Evolutionary conservation across 257 asterid genomes (phyloP).

Genomic region (Gentiana straminea): DNA sequence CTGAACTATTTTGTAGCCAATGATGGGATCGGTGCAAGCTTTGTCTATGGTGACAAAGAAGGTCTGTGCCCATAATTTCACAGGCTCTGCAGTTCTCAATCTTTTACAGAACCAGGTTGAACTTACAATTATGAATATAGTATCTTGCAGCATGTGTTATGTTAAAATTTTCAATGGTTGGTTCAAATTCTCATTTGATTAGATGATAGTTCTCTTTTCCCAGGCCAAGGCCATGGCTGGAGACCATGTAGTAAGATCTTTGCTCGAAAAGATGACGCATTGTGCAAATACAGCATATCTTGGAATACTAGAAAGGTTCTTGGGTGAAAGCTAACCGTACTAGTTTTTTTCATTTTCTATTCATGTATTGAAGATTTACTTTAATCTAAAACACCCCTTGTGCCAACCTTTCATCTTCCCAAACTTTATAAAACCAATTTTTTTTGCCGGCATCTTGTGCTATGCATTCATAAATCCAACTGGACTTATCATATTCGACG

Average conservation of each 20-base stretch:
- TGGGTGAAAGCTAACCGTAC: not conserved
- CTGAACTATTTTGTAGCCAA: slow-evolving; percentile 50
- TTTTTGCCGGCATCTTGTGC: too few species aligned
- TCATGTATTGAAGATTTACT: too few species aligned
- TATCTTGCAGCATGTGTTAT: not conserved
- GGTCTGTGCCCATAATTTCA: slow-evolving; percentile 62
- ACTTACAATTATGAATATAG: not conserved
- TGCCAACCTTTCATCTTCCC: too few species aligned
- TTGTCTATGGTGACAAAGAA: slow-evolving; percentile 70
- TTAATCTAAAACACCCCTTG: too few species aligned
- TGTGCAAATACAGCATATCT: slow-evolving; percentile 91
- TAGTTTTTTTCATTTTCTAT: too few species aligned
- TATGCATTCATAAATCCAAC: too few species aligned
- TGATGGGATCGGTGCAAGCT: slow-evolving; percentile 97
- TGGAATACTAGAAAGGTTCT: slow-evolving; percentile 87
- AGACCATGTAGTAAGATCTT: slow-evolving; percentile 83
- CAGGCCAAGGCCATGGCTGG: slow-evolving; percentile 99
- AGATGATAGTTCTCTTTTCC: slow-evolving; percentile 9
- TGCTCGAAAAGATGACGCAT: slow-evolving; percentile 87
- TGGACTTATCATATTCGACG: too few species aligned
- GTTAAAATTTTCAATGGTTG: not conserved
- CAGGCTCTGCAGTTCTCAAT: slow-evolving; percentile 86
- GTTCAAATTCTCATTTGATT: slow-evolving; percentile 7
- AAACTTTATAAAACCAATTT: too few species aligned
- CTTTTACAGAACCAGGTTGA: slow-evolving; percentile 89